Percentiles rank a stretch among this genome's conserved stretches.
These are phyloP conservation scores for Hibiscus tridactylites DNA, from an alignment of 345 rosid genomes.

Conservation along the genomic window DNA sequence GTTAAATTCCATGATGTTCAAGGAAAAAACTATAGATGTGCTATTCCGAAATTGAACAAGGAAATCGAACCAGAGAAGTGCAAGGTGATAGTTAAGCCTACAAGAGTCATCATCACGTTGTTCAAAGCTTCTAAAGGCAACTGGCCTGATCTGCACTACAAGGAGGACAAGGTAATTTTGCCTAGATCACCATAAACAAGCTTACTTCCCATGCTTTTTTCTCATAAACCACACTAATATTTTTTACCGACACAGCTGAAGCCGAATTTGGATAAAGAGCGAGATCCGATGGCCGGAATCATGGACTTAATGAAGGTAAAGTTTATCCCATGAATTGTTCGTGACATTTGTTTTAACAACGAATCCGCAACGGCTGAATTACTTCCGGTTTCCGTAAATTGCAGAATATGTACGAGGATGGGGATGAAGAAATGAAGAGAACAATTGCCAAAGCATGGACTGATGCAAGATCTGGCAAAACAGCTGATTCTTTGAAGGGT, in stretches of 20 bases:
- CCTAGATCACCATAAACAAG: background rate
- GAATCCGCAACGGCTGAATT: background rate
- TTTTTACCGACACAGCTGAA: background rate
- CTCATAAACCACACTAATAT: background rate
- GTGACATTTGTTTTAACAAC: background rate
- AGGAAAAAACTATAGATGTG: conserved; percentile 78
- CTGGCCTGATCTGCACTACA: conserved; percentile 79
- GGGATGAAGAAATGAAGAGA: conserved; percentile 87
- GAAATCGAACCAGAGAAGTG: conserved; percentile 80
- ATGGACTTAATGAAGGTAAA: background rate
- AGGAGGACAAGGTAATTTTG: conserved; percentile 75
- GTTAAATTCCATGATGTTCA: conserved; percentile 68
- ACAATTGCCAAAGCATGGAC: conserved; percentile 99
- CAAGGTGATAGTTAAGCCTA: conserved; percentile 66
- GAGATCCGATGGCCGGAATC: background rate
- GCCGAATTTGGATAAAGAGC: background rate
- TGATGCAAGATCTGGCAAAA: conserved; percentile 61
- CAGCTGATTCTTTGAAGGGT: background rate
- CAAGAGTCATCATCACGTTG: conserved; percentile 55
- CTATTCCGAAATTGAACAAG: conserved; percentile 58
- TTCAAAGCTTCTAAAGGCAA: conserved; percentile 72
- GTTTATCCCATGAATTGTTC: background rate
- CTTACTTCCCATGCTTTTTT: background rate
- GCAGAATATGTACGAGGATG: conserved; percentile 95
- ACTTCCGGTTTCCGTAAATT: background rate